Evolutionary conservation across 805 yeast genomes (phyloP).

Genomic region (Kodamaea hsintzibuensis): DNA sequence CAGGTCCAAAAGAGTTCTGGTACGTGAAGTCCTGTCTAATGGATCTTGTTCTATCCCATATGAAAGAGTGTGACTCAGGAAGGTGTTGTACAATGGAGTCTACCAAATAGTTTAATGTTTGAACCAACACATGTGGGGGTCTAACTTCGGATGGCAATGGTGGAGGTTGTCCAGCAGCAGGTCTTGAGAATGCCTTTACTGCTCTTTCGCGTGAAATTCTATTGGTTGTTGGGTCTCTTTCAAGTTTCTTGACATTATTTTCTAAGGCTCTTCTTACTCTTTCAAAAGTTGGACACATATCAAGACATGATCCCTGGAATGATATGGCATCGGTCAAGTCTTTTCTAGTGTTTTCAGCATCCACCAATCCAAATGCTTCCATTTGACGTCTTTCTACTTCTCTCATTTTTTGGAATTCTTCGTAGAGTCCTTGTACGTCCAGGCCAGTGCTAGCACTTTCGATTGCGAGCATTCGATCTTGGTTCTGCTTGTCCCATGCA

Average conservation of each 20-base stretch:
- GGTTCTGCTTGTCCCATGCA: slow-evolving; percentile 79
- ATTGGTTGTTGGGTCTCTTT: slow-evolving; percentile 58
- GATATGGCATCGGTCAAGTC: slow-evolving; percentile 83
- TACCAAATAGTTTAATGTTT: slow-evolving; percentile 71
- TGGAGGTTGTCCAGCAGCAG: slow-evolving; percentile 98
- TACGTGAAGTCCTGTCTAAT: slow-evolving; percentile 96
- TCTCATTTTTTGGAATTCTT: slow-evolving; percentile 70
- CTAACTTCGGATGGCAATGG: slow-evolving; percentile 97
- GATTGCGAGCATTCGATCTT: slow-evolving; percentile 53
- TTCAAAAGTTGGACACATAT: slow-evolving; percentile 95
- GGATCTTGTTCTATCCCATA: slow-evolving; percentile 97
- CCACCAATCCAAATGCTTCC: slow-evolving; percentile 83
- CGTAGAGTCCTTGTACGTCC: slow-evolving; percentile 74
- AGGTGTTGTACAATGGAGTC: slow-evolving; percentile 60
- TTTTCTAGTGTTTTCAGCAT: slow-evolving; percentile 79
- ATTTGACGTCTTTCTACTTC: slow-evolving; percentile 72
- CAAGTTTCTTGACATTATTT: slow-evolving; percentile 79
- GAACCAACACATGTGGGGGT: slow-evolving; percentile 74
- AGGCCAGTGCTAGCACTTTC: slow-evolving; percentile 46
- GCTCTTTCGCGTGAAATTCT: slow-evolving; percentile 62
- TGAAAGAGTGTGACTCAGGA: slow-evolving; percentile 84
- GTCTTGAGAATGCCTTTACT: slow-evolving; percentile 90
- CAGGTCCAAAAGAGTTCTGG: slow-evolving; percentile 91
- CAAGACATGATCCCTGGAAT: slow-evolving; percentile 84
- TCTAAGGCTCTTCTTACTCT: slow-evolving; percentile 84